A percentile compares a stretch with the other conserved stretches of the same genome.
Evolutionary conservation across 2,329 filamentous ascomycete genomes (phyloP).

Genomic region (Penicillium sclerotigenum): DNA sequence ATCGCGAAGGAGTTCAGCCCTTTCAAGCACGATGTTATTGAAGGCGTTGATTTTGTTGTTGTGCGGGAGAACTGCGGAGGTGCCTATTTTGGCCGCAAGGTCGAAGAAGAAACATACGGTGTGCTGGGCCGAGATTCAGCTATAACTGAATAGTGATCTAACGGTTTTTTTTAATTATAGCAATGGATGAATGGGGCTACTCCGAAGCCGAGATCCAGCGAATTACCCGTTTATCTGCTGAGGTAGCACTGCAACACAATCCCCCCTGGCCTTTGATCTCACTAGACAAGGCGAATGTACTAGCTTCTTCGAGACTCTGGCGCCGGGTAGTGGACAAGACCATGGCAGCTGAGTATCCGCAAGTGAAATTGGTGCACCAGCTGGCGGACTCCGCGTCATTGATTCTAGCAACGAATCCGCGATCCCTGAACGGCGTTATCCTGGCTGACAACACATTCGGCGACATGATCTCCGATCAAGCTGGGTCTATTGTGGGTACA

Average conservation of each 20-base stretch:
- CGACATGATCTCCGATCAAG: conserved; percentile 90
- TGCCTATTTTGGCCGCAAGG: conserved; percentile 42
- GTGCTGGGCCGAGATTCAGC: conserved; percentile 22
- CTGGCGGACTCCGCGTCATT: conserved; percentile 88
- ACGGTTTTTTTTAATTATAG: conserved; percentile 14
- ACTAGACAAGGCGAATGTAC: conserved; percentile 89
- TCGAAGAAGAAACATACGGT: conserved; percentile 40
- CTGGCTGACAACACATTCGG: conserved; percentile 89
- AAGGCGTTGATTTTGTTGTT: conserved; percentile 75
- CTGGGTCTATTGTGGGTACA: conserved; percentile 81
- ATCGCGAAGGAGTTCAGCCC: conserved; percentile 75
- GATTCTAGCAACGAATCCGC: conserved; percentile 88
- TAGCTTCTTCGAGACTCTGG: conserved; percentile 83
- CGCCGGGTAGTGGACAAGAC: conserved; percentile 75
- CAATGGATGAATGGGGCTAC: conserved; percentile 80
- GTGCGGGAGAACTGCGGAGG: conserved; percentile 45
- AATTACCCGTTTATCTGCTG: conserved; percentile 71
- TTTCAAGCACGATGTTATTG: conserved; percentile 74
- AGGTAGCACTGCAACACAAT: conserved; percentile 69
- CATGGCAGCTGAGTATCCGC: conserved; percentile 78
- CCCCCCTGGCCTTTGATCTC: conserved; percentile 74
- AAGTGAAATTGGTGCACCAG: conserved; percentile 76
- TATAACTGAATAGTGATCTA: neutral
- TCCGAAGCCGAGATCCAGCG: conserved; percentile 76
- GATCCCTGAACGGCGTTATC: conserved; percentile 77